A percentile compares a stretch with the other conserved stretches of the same genome.
phyloP scores from a whole-genome alignment of 139 green algal genomes.

The Edaphochlamys debaryana region DNA sequence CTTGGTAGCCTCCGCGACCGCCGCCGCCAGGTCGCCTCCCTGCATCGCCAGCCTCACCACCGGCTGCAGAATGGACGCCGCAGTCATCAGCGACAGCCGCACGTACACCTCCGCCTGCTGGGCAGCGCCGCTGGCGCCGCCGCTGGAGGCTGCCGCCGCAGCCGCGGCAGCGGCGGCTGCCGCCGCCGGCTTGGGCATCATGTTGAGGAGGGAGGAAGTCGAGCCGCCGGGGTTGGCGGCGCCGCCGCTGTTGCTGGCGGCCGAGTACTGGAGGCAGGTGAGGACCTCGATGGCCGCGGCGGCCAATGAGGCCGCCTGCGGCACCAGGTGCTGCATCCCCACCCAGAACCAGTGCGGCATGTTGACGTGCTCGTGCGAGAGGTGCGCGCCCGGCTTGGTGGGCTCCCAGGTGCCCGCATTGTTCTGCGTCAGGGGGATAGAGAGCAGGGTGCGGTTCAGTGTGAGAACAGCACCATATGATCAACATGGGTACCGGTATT shows the following conservation, averaged over 20 bases:
- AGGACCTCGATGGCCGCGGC: not conserved
- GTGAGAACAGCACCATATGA: too few species aligned
- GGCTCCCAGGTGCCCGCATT: constrained; percentile 42
- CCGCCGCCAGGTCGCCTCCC: constrained; percentile 2
- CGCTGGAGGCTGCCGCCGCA: not conserved
- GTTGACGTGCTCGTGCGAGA: constrained; percentile 24
- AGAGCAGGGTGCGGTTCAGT: too few species aligned
- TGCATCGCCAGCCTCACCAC: constrained; percentile 23
- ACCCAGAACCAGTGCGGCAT: constrained; percentile 33
- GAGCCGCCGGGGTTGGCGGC: too few species aligned
- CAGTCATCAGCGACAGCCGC: constrained; percentile 23
- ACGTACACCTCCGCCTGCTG: constrained; percentile 36
- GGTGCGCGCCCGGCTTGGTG: not conserved
- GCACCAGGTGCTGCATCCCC: constrained; percentile 28
- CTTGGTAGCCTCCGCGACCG: constrained; percentile 22
- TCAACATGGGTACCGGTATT: too few species aligned
- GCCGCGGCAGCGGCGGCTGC: not conserved
- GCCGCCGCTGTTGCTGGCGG: not conserved
- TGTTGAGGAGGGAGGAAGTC: not conserved
- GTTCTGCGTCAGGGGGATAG: constrained; percentile 4
- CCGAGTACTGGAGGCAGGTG: constrained; percentile 4
- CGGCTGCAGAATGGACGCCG: constrained; percentile 15
- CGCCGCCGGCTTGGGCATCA: constrained; percentile 20
- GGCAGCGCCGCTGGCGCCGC: too few species aligned
- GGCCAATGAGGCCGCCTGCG: constrained; percentile 10